These are phyloP conservation scores for Austroboletus olivaceoglutinosus DNA, from an alignment of 1,284 basidiomycete genomes.

Conservation along the genomic window DNA sequence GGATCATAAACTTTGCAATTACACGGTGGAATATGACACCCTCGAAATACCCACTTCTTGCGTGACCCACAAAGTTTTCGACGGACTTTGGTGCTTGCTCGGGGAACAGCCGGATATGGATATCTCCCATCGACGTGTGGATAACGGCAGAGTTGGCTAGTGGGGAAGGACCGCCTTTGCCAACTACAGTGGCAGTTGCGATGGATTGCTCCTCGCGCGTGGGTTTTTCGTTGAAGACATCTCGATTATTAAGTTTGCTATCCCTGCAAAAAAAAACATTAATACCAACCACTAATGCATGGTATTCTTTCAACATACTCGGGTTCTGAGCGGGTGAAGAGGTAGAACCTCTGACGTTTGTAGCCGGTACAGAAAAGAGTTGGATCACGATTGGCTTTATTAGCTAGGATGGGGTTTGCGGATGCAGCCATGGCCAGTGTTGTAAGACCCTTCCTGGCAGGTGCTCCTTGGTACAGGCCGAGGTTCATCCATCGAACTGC, in stretches of 20 bases:
- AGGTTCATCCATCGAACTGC: constrained; percentile 88
- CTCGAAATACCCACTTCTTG: constrained; percentile 92
- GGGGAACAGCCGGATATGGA: constrained; percentile 88
- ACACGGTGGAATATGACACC: constrained; percentile 96
- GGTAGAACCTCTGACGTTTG: constrained; percentile 93
- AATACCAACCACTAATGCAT: constrained; percentile 1
- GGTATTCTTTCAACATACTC: constrained; percentile 56
- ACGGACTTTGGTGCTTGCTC: constrained; percentile 91
- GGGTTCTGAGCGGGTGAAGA: constrained; percentile 91
- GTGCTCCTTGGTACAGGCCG: constrained; percentile 89
- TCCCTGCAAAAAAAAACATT: constrained; percentile 52
- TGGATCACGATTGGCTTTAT: constrained; percentile 82
- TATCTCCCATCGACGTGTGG: constrained; percentile 95
- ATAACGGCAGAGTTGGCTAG: constrained; percentile 81
- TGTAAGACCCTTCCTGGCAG: constrained; percentile 80
- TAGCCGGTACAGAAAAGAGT: constrained; percentile 92
- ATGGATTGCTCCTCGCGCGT: constrained; percentile 96
- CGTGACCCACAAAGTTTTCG: constrained; percentile 96
- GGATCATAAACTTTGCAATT: constrained; percentile 99
- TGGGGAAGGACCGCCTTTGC: constrained; percentile 57
- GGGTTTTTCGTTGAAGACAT: constrained; percentile 98
- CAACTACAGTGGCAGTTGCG: constrained; percentile 60
- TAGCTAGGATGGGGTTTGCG: constrained; percentile 89
- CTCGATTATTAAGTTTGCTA: constrained; percentile 84
- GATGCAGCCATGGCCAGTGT: constrained; percentile 94